Evolutionary conservation across 148 eudicot genomes (phyloP), one percentile per base, ranked within the genome.

Genomic region (Salicornia ramosissima): DNA sequence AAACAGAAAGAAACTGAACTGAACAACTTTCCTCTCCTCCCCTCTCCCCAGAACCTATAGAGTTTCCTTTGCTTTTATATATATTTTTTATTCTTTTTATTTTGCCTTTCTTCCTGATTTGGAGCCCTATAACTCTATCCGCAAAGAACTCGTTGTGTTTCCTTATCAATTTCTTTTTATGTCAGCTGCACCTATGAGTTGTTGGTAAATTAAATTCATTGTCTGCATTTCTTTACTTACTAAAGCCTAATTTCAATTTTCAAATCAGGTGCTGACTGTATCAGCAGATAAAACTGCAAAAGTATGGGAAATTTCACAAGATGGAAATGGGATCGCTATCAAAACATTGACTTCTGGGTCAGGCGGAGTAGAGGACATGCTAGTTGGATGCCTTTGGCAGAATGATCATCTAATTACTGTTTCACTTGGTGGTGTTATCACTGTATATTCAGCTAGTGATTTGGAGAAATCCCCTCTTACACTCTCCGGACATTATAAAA

Each of bases 341-440:
- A 90, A 84, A 73, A 87, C 96, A 70, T 69, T 90, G 74, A 76
- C 80, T 58, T 82, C 90, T 69, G 89, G 87, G 72, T 85, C 92
- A 58, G 97, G 96, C 69, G 95, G 96, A 69, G 85, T 88, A 46
- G 97, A 90, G 58, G 98, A 90, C 80, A 94, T 94, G 98, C 73
- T 90, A 30, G 97, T 94, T 73, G 98, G 98, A 75, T 84, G 98
- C 79, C 96, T 94, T 63, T 94, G 98, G 98, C 96, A 84, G 79
- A 94, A 94, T 79, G 92, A 90, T 74, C 71, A 78, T 72, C 74
- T 94, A 21, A 85, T 94, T 67, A 86, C 86, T 58, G 86, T 94
- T 78, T 90, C 98, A 75, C 98, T 94, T 68, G 97, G 96, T 75
- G 98, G 98, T 73, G 83, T 84, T 55, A 83, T 94, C 58, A 78